Evolutionary conservation across 2,329 filamentous ascomycete genomes (phyloP).

Genomic region (Exophiala alcalophila): DNA sequence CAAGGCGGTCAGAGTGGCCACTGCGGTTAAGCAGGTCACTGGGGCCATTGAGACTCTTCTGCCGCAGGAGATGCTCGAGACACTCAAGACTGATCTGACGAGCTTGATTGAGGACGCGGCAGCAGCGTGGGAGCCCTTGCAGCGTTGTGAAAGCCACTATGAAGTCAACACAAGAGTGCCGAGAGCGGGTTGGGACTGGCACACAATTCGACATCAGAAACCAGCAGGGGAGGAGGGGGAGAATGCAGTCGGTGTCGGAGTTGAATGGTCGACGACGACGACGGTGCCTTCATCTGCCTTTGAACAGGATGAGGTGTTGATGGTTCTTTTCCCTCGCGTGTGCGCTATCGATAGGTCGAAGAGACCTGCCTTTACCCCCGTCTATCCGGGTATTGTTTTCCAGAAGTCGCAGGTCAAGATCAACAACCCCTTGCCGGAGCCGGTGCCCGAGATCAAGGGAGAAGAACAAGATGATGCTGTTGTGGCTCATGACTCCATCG

Average conservation of each 20-base stretch:
- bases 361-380: slow-evolving; percentile 13
- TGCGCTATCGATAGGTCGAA: slow-evolving; percentile 17
- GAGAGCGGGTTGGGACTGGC: slow-evolving; percentile 8
- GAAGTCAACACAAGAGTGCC: slow-evolving; percentile 10
- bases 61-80: neutral
- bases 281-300: slow-evolving; percentile 10
- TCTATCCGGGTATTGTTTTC: slow-evolving; percentile 12
- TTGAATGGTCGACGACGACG: slow-evolving; percentile 3
- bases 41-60: slow-evolving; percentile 7
- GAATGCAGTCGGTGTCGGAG: neutral
- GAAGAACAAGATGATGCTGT: neutral
- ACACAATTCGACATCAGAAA: slow-evolving; percentile 1
- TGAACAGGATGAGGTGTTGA: slow-evolving; percentile 3
- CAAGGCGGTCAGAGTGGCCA: slow-evolving; percentile 5
- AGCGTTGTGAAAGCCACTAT: slow-evolving; percentile 13
- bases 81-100: slow-evolving; percentile 7
- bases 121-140: slow-evolving; percentile 9
- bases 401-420: slow-evolving; percentile 16
- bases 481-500: too few species aligned
- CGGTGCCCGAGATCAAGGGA: neutral
- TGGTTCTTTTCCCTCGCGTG: slow-evolving; percentile 14
- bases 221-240: too few species aligned
- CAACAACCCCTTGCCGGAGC: too few species aligned
- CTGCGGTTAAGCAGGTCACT: slow-evolving; percentile 3
- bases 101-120: slow-evolving; percentile 1